A percentile compares a stretch with the other conserved stretches of the same genome.
Evolutionary conservation across 192 early-diverging fungal species (phyloP).

Genomic region (Lobosporangium transversale): DNA sequence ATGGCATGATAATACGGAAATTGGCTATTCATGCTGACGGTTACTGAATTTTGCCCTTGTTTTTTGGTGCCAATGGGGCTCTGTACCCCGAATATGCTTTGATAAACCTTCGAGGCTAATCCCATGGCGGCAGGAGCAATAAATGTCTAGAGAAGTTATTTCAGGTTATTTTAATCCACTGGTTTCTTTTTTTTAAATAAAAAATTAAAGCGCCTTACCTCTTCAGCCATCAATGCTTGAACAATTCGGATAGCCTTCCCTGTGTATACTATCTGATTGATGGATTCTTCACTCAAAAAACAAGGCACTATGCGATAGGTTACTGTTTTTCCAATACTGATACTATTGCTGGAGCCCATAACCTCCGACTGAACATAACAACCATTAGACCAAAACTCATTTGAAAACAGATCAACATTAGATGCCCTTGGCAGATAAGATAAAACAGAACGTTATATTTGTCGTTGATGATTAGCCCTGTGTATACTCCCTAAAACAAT

Average conservation of each 20-base stretch:
- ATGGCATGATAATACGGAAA: slow-evolving; percentile 12
- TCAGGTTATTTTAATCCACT: no score
- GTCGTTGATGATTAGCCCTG: not conserved
- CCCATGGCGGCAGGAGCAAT: not conserved
- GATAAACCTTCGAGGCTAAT: slow-evolving; percentile 9
- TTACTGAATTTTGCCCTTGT: not conserved
- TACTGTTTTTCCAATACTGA: not conserved
- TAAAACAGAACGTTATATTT: not conserved
- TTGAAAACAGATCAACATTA: slow-evolving; percentile 17
- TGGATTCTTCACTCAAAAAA: slow-evolving; percentile 9
- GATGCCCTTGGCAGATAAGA: not conserved
- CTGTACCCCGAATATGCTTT: slow-evolving; percentile 17
- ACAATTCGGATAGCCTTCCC: slow-evolving; percentile 45
- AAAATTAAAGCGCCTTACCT: no score
- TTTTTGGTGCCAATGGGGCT: no score
- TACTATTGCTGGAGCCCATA: not conserved
- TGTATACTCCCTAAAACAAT: no score
- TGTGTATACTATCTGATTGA: slow-evolving; percentile 25
- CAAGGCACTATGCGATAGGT: slow-evolving; percentile 16
- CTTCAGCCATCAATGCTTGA: slow-evolving; percentile 6
- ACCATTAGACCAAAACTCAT: slow-evolving; percentile 36
- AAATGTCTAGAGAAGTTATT: not conserved
- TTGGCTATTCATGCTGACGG: not conserved
- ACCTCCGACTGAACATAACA: slow-evolving; percentile 17
- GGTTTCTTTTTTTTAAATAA: no score